Conservation (phyloP, 768 basidiomycete species). For the Phanerodontia chrysosporium region DNA sequence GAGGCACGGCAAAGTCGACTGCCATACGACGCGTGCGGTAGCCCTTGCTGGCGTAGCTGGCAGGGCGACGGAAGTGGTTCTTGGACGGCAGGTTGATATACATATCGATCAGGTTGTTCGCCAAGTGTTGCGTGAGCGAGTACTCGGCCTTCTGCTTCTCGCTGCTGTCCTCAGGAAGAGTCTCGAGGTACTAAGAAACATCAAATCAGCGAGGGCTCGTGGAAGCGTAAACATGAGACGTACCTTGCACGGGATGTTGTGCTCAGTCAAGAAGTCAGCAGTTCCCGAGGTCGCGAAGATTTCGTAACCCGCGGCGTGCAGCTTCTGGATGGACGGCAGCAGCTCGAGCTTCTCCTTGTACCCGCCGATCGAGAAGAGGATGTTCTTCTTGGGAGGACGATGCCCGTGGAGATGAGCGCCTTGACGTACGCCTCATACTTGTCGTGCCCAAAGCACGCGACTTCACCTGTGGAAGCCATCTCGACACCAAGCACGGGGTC, state of each 20-base stretch:
- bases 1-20: constrained; percentile 94
- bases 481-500: constrained; percentile 98
- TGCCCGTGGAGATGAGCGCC: constrained; percentile 94
- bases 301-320: constrained; percentile 90
- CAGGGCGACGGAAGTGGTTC: constrained; percentile 95
- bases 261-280: constrained; percentile 95
- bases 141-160: constrained; percentile 94
- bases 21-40: constrained; percentile 98
- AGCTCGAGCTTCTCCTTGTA: constrained; percentile 98
- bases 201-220: too few species aligned
- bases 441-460: constrained; percentile 96
- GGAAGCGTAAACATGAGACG: too few species aligned
- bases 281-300: constrained; percentile 98
- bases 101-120: constrained; percentile 97
- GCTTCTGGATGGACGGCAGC: constrained; percentile 89
- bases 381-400: constrained; percentile 93
- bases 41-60: constrained; percentile 95
- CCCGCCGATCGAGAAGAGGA: constrained; percentile 93
- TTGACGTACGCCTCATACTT: constrained; percentile 99
- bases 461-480: constrained; percentile 99
- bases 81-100: constrained; percentile 99
- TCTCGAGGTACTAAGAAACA: constrained; percentile 81
- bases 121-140: constrained; percentile 93
- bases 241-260: constrained; percentile 94
- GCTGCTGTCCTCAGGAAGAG: constrained; percentile 67